phyloP scores from a whole-genome alignment of 306 rosid species.

The Begonia loranthoides region DNA sequence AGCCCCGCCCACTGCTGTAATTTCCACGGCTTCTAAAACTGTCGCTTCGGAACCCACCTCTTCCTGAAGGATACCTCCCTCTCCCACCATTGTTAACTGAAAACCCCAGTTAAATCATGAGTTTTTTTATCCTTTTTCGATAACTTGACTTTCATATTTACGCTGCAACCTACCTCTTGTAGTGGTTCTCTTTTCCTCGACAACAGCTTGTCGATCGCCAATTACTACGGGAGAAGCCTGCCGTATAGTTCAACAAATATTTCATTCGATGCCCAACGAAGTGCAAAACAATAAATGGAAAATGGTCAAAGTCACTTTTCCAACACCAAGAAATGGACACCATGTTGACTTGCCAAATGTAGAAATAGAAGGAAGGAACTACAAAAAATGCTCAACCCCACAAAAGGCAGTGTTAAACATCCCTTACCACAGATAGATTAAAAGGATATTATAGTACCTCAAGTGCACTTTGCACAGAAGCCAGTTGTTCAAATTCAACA shows the following conservation, averaged over 20 bases:
- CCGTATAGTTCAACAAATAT: no score
- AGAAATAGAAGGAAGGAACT: no score
- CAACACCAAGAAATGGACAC: no score
- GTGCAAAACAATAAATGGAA: no score
- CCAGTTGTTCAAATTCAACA: constrained; percentile 71
- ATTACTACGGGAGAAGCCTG: constrained; percentile 67
- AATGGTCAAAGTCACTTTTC: no score
- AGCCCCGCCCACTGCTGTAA: constrained; percentile 40
- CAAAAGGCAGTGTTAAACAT: no score
- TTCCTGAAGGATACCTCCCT: constrained; percentile 71
- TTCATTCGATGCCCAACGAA: no score
- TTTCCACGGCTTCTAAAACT: constrained; percentile 62
- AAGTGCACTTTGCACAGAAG: constrained; percentile 71
- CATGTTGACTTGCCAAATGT: no score
- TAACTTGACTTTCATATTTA: no score
- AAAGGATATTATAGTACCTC: constrained; percentile 42
- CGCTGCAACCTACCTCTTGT: constrained; percentile 53
- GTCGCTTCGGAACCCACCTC: constrained; percentile 64
- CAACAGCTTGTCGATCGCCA: constrained; percentile 64
- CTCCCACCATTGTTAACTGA: constrained; percentile 70
- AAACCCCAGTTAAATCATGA: background rate
- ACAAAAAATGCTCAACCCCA: no score
- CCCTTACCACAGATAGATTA: no score
- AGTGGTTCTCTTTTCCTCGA: constrained; percentile 90
- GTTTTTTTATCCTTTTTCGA: no score